These are phyloP conservation scores for Capronia epimyces DNA, from an alignment of 2,329 filamentous ascomycete genomes.

Conservation along the genomic window DNA sequence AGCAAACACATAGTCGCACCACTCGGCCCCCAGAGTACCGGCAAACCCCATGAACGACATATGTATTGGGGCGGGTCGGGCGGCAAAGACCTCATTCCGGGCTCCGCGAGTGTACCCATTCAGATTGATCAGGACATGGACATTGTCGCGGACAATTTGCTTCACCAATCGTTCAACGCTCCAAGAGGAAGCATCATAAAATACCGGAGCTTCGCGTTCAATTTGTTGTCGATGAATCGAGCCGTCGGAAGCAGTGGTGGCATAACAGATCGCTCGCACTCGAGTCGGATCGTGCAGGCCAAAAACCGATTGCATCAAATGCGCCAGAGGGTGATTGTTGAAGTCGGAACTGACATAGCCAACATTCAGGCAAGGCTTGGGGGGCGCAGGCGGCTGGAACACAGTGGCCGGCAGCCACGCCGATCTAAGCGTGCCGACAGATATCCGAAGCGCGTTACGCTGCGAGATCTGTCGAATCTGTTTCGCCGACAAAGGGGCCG, in stretches of 20 bases:
- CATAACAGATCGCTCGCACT: conserved; percentile 88
- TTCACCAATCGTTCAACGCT: conserved; percentile 74
- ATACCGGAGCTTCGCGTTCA: conserved; percentile 83
- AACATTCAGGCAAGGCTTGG: conserved; percentile 75
- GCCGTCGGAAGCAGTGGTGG: conserved; percentile 83
- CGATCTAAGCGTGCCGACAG: conserved; percentile 76
- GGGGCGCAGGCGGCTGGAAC: conserved; percentile 78
- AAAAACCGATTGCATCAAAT: conserved; percentile 98
- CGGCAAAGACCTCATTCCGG: conserved; percentile 95
- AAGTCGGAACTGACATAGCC: conserved; percentile 98
- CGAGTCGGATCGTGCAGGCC: conserved; percentile 71
- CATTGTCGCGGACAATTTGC: conserved; percentile 79
- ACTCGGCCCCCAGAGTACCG: conserved; percentile 89
- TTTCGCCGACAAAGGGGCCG: conserved; percentile 82
- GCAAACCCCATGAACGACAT: conserved; percentile 99
- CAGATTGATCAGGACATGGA: conserved; percentile 94
- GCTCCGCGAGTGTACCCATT: conserved; percentile 96
- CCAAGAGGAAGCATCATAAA: conserved; percentile 84
- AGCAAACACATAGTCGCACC: conserved; percentile 95
- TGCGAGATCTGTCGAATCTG: conserved; percentile 93
- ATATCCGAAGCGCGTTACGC: conserved; percentile 87
- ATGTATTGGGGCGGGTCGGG: conserved; percentile 86
- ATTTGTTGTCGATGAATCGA: conserved; percentile 89
- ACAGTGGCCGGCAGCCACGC: conserved; percentile 80
- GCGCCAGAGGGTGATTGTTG: conserved; percentile 94